Percentiles rank a stretch among this genome's conserved stretches.
Conservation (phyloP, 208 protist species). For the Angomonas deanei region DNA sequence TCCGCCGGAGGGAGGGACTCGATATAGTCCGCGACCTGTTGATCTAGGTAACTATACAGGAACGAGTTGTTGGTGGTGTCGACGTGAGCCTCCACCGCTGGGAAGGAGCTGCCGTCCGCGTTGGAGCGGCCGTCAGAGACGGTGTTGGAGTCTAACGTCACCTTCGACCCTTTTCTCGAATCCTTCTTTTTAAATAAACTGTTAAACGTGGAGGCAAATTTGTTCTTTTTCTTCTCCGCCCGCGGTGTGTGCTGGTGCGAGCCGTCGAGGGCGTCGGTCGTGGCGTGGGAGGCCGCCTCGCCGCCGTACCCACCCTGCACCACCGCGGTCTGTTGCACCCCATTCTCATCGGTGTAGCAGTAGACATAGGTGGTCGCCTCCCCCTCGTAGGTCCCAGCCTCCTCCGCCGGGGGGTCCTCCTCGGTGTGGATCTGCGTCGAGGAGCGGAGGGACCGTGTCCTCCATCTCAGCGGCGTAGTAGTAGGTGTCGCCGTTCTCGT, state of each 20-base stretch:
- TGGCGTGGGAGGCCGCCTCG: not conserved
- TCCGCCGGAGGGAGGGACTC: conserved; percentile 13
- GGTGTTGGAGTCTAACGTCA: too few species aligned
- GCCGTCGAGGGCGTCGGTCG: conserved; percentile 1
- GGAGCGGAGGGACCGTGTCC: conserved; percentile 14
- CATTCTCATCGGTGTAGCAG: conserved; percentile 33
- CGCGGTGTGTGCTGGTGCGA: conserved; percentile 10
- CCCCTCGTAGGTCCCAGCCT: not conserved
- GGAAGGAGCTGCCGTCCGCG: not conserved
- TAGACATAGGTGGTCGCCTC: conserved; percentile 13
- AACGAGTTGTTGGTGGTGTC: not conserved
- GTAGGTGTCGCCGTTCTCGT: conserved; percentile 42
- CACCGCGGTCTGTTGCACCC: conserved; percentile 17
- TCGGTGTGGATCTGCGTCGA: not conserved
- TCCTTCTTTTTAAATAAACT: not conserved
- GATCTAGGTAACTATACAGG: not conserved
- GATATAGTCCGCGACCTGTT: conserved; percentile 12
- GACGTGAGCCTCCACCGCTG: not conserved
- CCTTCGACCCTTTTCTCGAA: not conserved
- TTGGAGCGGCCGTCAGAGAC: not conserved
- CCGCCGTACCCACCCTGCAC: not conserved
- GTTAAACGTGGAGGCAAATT: not conserved
- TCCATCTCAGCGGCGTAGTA: conserved; percentile 24
- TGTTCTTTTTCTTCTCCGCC: conserved; percentile 4
- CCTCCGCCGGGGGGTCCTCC: conserved; percentile 5